Base-by-base conservation (phyloP, 495 filamentous ascomycete genomes). In the Penicillium lividum region DNA sequence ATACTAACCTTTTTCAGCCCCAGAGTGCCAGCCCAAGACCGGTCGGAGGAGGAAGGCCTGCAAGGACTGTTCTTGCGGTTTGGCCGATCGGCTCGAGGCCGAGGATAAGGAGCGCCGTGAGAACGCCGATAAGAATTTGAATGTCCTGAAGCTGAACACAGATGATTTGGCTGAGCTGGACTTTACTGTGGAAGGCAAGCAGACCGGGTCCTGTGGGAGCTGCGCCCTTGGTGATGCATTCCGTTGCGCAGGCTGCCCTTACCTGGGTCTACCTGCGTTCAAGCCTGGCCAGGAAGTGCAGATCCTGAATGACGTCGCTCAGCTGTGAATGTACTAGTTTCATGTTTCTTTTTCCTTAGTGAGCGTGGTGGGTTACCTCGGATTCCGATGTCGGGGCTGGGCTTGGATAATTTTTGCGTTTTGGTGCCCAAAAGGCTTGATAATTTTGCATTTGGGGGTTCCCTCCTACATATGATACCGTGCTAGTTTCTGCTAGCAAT, bases 61-160 rank as follows among this genome's bases (percentile, higher is more conserved):
- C 79, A 98, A 98, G 75, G 94, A 98, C 77, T 98, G 94, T 78
- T 95, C 91, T 5, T 98, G 94, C 67, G 94, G 95, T 40, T 82
- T 98, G 4, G 88, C 89, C 3, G 81, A 89, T 62, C 80, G 84
- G 58, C 71, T 97, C 42, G 89, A 90, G 60, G 89, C 86, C 7
- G 91, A 97, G 73, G 92, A 97, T 63, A 80, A 78, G 44, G 83
- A 84, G 49, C 87, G 86, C 57, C 82, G 90, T 27, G 73, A 76
- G 7, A 72, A 80, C 8, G 88, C 88, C 27, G 84, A 89, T 61
- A 72, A 78, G 57, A 78, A 76, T 6, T 72, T 91, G 10, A 81
- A 84, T 18, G 77, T 80, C 8, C 73, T 78, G 27, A 97, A 96
- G 78, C 79, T 98, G 50, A 82, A 81, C 34, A 77, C 84, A 2